phyloP scores from a whole-genome alignment of 176 grass and related monocot species.

The Cocos nucifera region DNA sequence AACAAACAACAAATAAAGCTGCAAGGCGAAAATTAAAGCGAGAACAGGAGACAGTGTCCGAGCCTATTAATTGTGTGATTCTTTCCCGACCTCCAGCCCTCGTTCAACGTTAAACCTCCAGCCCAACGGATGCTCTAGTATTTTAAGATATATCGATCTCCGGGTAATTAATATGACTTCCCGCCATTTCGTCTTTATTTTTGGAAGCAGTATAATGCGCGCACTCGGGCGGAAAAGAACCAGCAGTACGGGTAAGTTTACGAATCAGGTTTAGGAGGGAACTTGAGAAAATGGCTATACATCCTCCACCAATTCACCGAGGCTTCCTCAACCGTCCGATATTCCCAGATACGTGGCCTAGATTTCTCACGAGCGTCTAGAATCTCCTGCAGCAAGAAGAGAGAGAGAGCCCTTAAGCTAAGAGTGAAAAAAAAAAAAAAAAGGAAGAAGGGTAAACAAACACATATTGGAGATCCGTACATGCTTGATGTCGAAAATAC shows the following conservation, averaged over 20 bases:
- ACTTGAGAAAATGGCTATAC: slow-evolving; percentile 28
- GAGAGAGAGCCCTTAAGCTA: too few relatives aligned
- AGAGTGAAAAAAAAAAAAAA: too few relatives aligned
- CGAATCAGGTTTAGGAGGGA: neutral
- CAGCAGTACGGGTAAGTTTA: too few relatives aligned
- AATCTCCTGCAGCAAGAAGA: slow-evolving; percentile 37
- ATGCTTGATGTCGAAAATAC: too few relatives aligned
- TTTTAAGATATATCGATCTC: neutral
- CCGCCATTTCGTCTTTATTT: too few relatives aligned
- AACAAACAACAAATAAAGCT: slow-evolving; percentile 38
- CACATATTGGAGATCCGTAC: too few relatives aligned
- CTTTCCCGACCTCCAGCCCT: neutral
- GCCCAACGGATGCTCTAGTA: neutral
- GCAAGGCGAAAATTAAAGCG: slow-evolving; percentile 36
- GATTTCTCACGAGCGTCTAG: slow-evolving; percentile 47
- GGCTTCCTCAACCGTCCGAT: slow-evolving; percentile 68
- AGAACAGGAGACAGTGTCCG: slow-evolving; percentile 25
- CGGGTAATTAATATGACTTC: neutral
- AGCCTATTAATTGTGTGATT: neutral
- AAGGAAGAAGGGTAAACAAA: too few relatives aligned
- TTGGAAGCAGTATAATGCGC: too few relatives aligned
- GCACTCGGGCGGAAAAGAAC: too few relatives aligned
- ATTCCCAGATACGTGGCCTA: slow-evolving; percentile 63
- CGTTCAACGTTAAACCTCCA: neutral
- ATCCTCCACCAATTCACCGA: slow-evolving; percentile 57